Evolutionary conservation across 257 asterid species (phyloP).

Genomic region (Solanum clarkiae): DNA sequence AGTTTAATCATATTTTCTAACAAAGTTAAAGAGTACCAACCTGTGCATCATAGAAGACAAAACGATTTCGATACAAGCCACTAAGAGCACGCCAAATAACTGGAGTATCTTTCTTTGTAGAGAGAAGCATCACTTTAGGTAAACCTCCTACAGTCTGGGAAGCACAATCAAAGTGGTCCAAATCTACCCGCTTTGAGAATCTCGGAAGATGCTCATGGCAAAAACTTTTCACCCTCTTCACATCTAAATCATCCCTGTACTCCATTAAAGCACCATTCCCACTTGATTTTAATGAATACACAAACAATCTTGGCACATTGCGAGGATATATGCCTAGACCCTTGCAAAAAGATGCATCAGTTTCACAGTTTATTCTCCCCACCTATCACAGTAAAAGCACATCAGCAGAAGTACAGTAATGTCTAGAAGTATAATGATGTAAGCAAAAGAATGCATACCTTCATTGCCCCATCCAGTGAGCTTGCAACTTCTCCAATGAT

Average conservation of each 20-base stretch:
- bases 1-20: neutral
- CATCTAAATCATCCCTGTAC: constrained; percentile 54
- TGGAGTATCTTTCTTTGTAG: constrained; percentile 82
- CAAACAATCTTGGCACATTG: constrained; percentile 47
- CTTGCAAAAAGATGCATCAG: constrained; percentile 63
- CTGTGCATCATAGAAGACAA: constrained; percentile 67
- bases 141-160: constrained; percentile 29
- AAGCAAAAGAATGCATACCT: constrained; percentile 32
- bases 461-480: constrained; percentile 65
- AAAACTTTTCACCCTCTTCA: constrained; percentile 48
- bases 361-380: constrained; percentile 68
- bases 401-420: neutral
- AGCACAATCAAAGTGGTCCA: constrained; percentile 31
- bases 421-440: neutral
- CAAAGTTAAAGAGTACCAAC: constrained; percentile 15
- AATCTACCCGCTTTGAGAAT: constrained; percentile 62
- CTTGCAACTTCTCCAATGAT: constrained; percentile 31
- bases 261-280: constrained; percentile 62
- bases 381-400: constrained; percentile 27
- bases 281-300: constrained; percentile 44
- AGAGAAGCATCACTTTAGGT: constrained; percentile 76
- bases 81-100: constrained; percentile 85
- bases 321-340: constrained; percentile 55
- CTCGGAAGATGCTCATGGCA: constrained; percentile 71
- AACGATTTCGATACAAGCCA: constrained; percentile 65